phyloP scores from a whole-genome alignment of 805 yeast species.

The Saccharomycopsis fibuligera region DNA sequence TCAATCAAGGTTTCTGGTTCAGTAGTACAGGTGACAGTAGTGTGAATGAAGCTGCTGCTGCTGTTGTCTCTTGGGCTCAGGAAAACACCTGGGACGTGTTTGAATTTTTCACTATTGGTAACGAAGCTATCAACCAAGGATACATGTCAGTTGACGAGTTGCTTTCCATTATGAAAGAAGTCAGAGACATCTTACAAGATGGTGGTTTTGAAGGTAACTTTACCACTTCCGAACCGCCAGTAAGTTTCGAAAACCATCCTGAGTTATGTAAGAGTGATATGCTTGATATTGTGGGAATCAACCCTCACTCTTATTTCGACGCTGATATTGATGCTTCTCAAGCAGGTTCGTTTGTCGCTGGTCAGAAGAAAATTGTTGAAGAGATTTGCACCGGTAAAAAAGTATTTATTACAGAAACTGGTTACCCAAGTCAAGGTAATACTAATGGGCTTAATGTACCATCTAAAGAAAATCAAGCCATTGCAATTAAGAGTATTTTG shows the following conservation, averaged over 20 bases:
- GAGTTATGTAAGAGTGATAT: slow-evolving; percentile 60
- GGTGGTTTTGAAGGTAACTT: slow-evolving; percentile 77
- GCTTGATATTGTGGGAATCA: slow-evolving; percentile 79
- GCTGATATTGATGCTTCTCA: slow-evolving; percentile 49
- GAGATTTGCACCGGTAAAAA: slow-evolving; percentile 48
- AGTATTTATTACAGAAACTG: slow-evolving; percentile 76
- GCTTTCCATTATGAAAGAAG: slow-evolving; percentile 55
- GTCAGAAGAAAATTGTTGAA: slow-evolving; percentile 52
- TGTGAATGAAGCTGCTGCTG: slow-evolving; percentile 52
- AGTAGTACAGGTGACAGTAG: slow-evolving; percentile 57
- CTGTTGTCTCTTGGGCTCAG: slow-evolving; percentile 39
- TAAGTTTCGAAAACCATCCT: slow-evolving; percentile 55
- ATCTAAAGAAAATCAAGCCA: slow-evolving; percentile 56
- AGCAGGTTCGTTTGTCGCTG: slow-evolving; percentile 65
- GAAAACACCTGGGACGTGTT: slow-evolving; percentile 66
- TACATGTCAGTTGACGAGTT: slow-evolving; percentile 58
- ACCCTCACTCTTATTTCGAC: slow-evolving; percentile 84
- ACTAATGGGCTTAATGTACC: slow-evolving; percentile 74
- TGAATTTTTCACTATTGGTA: slow-evolving; percentile 75
- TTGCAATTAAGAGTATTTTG: slow-evolving; percentile 62
- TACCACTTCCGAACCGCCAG: slow-evolving; percentile 91
- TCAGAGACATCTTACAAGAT: slow-evolving; percentile 46
- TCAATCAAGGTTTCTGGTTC: slow-evolving; percentile 89
- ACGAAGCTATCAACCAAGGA: slow-evolving; percentile 72
- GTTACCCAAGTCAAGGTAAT: slow-evolving; percentile 75